These are phyloP conservation scores for Lathyrus oleraceus DNA, from an alignment of 306 rosid species.

Conservation along the genomic window DNA sequence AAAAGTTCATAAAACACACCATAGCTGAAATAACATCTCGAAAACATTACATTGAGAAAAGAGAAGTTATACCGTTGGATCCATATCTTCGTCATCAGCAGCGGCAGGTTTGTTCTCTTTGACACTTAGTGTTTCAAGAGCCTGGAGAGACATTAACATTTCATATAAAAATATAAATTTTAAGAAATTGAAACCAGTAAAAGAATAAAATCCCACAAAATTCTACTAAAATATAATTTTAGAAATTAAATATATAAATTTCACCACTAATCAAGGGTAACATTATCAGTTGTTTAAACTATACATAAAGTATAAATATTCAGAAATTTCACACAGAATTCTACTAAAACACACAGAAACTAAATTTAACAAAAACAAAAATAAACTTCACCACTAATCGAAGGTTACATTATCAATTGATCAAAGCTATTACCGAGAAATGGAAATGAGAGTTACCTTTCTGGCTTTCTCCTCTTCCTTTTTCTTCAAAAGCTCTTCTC, in stretches of 20 bases:
- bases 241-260: background rate
- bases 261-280: background rate
- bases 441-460: slow-evolving; percentile 42
- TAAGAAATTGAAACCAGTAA: background rate
- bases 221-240: background rate
- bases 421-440: background rate
- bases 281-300: background rate
- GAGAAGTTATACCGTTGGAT: slow-evolving; percentile 66
- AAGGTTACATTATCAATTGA: background rate
- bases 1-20: background rate
- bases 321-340: no score
- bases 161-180: background rate
- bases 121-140: slow-evolving; percentile 47
- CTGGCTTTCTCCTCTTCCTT: slow-evolving; percentile 83
- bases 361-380: background rate
- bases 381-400: background rate
- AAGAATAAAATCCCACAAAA: background rate
- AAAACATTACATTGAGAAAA: background rate
- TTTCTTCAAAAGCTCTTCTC: slow-evolving; percentile 68
- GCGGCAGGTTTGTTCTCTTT: slow-evolving; percentile 56
- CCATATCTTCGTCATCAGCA: slow-evolving; percentile 79
- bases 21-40: slow-evolving; percentile 5
- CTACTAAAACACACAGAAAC: background rate
- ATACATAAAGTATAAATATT: background rate
- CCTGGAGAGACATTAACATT: slow-evolving; percentile 40